Evolutionary conservation across 805 yeast species (phyloP).

Genomic region (Alloascoidea hylecoeti): DNA sequence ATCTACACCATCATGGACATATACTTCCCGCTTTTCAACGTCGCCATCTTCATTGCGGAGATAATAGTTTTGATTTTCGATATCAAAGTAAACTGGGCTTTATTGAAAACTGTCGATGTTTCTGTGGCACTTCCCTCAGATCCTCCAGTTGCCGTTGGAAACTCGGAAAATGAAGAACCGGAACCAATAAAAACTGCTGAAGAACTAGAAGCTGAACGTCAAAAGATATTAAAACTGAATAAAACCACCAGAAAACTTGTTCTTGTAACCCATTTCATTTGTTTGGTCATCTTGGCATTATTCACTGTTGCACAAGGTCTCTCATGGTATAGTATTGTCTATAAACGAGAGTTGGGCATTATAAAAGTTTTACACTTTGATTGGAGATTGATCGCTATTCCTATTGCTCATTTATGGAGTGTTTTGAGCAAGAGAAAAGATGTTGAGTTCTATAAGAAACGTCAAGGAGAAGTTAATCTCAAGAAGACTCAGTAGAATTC

Average conservation of each 20-base stretch:
- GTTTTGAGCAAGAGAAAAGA: neutral
- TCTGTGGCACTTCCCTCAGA: neutral
- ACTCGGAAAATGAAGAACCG: neutral
- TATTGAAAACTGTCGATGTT: neutral
- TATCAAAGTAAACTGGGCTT: neutral
- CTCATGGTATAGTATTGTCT: neutral
- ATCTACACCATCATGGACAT: conserved; percentile 1
- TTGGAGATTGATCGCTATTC: neutral
- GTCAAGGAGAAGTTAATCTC: too few species aligned
- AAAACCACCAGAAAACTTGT: neutral
- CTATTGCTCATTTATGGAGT: neutral
- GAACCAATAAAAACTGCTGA: neutral
- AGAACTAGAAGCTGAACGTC: neutral
- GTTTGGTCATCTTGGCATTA: neutral
- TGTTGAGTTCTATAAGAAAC: neutral
- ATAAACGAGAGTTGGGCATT: neutral
- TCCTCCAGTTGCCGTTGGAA: neutral
- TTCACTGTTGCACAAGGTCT: neutral
- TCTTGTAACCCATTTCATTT: neutral
- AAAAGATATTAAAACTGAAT: neutral
- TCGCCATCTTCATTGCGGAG: neutral
- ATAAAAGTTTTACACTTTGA: neutral
- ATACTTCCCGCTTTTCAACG: neutral
- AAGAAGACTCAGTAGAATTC: too few species aligned
- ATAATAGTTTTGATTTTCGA: neutral